Conservation (phyloP, 768 basidiomycete genomes). For the Kwoniella sp. region DNA sequence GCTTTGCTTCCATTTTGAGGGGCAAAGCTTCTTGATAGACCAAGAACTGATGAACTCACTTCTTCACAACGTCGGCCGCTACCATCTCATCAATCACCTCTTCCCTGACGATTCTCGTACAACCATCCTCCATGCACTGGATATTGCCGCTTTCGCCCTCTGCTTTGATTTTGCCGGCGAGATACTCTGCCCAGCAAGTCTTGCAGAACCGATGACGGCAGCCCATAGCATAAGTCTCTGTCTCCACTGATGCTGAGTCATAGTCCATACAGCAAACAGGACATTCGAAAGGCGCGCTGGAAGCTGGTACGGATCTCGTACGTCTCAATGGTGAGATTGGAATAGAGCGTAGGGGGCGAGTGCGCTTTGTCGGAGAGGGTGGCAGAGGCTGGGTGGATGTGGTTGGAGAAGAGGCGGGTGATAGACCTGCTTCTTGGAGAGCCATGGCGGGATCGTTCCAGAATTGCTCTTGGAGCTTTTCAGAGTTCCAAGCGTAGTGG, state of each 20-base stretch:
- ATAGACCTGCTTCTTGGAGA: constrained; percentile 73
- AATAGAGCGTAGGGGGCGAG: constrained; percentile 38
- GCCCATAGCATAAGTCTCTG: constrained; percentile 68
- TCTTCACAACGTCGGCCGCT: constrained; percentile 59
- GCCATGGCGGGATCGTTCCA: constrained; percentile 85
- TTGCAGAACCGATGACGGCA: constrained; percentile 86
- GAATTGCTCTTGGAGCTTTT: constrained; percentile 91
- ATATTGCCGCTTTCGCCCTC: constrained; percentile 58
- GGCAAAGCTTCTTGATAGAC: constrained; percentile 21
- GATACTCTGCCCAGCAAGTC: constrained; percentile 80
- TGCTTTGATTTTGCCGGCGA: constrained; percentile 75
- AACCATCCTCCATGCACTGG: constrained; percentile 59
- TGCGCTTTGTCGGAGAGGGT: constrained; percentile 44
- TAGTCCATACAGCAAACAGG: constrained; percentile 77
- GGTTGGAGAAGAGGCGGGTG: constrained; percentile 58
- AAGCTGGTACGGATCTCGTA: constrained; percentile 15
- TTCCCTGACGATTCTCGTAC: constrained; percentile 57
- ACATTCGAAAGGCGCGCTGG: constrained; percentile 72
- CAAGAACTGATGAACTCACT: constrained; percentile 51
- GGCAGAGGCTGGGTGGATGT: constrained; percentile 56
- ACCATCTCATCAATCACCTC: constrained; percentile 61
- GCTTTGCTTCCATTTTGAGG: background rate
- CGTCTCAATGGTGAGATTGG: constrained; percentile 36
- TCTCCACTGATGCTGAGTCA: constrained; percentile 63
- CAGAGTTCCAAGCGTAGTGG: constrained; percentile 90